Conservation (phyloP, 371 early-diverging fungal species). For the Mucor saturninus region DNA sequence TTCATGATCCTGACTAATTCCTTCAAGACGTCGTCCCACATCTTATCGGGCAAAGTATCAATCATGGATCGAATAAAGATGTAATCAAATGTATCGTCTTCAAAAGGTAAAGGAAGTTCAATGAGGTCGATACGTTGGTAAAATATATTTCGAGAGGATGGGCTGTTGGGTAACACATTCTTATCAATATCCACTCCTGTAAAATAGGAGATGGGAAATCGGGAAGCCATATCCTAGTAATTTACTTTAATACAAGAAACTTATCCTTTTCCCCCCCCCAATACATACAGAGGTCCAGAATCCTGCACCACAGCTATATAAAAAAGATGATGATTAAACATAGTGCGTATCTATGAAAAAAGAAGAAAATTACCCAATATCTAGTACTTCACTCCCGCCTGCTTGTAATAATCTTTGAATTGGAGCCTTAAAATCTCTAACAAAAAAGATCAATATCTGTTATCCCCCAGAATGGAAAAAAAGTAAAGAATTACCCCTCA, state of each 20-base stretch:
- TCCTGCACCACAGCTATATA: slow-evolving; percentile 45
- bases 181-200: slow-evolving; percentile 52
- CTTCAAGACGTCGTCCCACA: slow-evolving; percentile 45
- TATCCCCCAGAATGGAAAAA: neutral
- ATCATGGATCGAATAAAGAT: slow-evolving; percentile 51
- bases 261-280: too few species aligned
- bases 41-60: slow-evolving; percentile 40
- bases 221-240: slow-evolving; percentile 46
- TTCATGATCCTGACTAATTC: slow-evolving; percentile 50
- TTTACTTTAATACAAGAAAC: neutral
- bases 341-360: neutral
- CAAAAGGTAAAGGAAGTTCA: slow-evolving; percentile 46
- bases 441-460: neutral
- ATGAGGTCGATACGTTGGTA: slow-evolving; percentile 43
- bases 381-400: slow-evolving; percentile 50
- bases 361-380: slow-evolving; percentile 43
- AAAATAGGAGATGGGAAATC: slow-evolving; percentile 46
- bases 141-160: slow-evolving; percentile 30
- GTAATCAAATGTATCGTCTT: slow-evolving; percentile 47
- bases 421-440: slow-evolving; percentile 50
- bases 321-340: neutral
- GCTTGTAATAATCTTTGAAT: slow-evolving; percentile 38
- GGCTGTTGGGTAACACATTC: slow-evolving; percentile 34
- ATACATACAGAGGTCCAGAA: slow-evolving; percentile 48
- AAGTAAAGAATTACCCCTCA: slow-evolving; percentile 35